Evolutionary conservation across 1,139 yeast genomes (phyloP), one percentile per base, ranked within the genome.

Genomic region (Saccharomyces pastorianus): DNA sequence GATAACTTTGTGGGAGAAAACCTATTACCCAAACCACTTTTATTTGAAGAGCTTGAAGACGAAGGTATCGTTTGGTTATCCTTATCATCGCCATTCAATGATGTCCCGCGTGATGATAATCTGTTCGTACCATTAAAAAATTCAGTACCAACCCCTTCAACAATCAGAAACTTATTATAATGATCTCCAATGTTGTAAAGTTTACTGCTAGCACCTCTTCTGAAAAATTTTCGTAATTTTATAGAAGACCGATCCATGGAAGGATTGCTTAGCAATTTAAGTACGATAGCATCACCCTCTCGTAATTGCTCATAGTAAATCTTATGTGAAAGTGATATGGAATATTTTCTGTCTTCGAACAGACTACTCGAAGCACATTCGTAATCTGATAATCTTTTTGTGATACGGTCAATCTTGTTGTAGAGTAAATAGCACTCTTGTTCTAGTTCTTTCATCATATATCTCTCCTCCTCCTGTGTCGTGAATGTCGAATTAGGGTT

Each of bases 371-470:
- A 55, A 2, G 68, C 66, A 48, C 57, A 58, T 52, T 67, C 71
- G 52, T 61, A 65, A 51, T 62, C 65, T 17, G 64, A 57, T 31
- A 68, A 54, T 8, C 59, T 53, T 9, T 60, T 59, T 9, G 61
- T 55, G 20, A 68, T 56, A 38, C 62, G 59, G 28, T 61, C 60
- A 6, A 61, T 56, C 50, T 64, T 66, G 38, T 64, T 57, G 25
- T 58, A 58, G 14, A 68, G 47, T 2, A 65, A 51, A n/a, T 54
- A 56, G 1, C 64, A 56, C 51, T 67, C 71, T 44, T 60, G 63
- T 46, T 62, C 61, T 25, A 66, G 49, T 23, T 59, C 58, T 28
- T 55, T 55, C 47, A 61, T 51, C 27, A 55, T 32, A 47, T 58
- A 55, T 13, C 25, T 27, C 26, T 47, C 52, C 9, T 57, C 54